A percentile compares a stretch with the other conserved stretches of the same genome.
phyloP scores from a whole-genome alignment of 1,139 yeast genomes.

The Sugiyamaella neomexicana region DNA sequence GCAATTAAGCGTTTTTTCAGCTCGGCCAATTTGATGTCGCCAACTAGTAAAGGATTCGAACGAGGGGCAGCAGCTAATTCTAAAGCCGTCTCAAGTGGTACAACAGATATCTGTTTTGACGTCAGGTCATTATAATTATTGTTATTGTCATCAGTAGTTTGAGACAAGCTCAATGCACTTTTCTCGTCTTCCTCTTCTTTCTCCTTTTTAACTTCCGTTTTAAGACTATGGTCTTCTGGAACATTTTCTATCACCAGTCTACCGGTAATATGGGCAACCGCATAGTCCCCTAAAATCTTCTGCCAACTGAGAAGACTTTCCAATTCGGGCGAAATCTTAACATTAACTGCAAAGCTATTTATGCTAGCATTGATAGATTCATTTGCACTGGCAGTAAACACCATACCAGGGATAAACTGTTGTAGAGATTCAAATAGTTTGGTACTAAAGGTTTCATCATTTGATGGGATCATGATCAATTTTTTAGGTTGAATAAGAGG shows the following conservation, averaged over 20 bases:
- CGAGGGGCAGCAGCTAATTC: conserved; percentile 40
- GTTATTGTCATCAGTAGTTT: conserved; percentile 1
- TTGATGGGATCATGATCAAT: conserved; percentile 50
- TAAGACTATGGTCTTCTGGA: background rate
- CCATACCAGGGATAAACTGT: conserved; percentile 24
- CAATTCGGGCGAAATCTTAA: conserved; percentile 67
- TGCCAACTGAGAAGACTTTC: conserved; percentile 78
- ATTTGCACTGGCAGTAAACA: conserved; percentile 44
- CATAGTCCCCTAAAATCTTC: conserved; percentile 72
- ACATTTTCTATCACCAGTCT: conserved; percentile 48
- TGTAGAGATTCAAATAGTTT: conserved; percentile 22
- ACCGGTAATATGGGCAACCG: conserved; percentile 82
- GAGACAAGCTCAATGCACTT: conserved; percentile 4
- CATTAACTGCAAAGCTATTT: conserved; percentile 65
- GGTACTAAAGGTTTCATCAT: conserved; percentile 6
- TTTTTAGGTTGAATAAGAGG: conserved; percentile 79
- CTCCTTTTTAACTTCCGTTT: conserved; percentile 5
- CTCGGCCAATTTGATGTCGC: conserved; percentile 84
- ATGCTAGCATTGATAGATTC: conserved; percentile 55
- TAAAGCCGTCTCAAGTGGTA: conserved; percentile 34
- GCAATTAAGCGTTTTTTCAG: conserved; percentile 62
- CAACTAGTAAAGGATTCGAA: conserved; percentile 63
- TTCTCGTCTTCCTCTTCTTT: conserved; percentile 1
- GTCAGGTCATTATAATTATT: background rate
- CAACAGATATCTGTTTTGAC: conserved; percentile 27